Evolutionary conservation across 306 rosid genomes (phyloP), one percentile per base, ranked within the genome.

Genomic region (Comarum palustre): DNA sequence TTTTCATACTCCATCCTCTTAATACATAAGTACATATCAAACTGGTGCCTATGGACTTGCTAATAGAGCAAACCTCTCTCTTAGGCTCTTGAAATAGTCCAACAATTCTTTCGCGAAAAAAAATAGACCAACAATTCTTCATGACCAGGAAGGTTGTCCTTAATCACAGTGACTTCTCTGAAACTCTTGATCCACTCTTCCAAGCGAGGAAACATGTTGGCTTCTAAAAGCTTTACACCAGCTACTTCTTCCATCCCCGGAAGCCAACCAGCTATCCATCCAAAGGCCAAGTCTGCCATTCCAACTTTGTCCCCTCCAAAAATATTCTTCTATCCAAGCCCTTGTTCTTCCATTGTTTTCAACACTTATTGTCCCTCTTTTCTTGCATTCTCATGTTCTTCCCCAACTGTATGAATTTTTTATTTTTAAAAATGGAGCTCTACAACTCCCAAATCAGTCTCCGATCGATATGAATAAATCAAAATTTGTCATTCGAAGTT

Each of bases 301-400:
- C 79, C 79, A 12, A 68, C 50, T 46, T 75, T 65, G 38, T 43
- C 38, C 14, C 73, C 79, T 10, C 75, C 80, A 5, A 76, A 59
- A 34, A 55, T 68, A 10, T 59, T 39, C 54, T 69, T 62, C 13
- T 61, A 71, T 36, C 65, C 71, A 6, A 77, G 66, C 45, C 66
- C 81, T 61, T 71, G 55, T 41, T 71, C 81, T 77, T 70, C 81
- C 3, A 71, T 20, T 24, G 51, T 62, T 20, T 36, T 70, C 31
- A 77, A 52, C 8, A 62, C 34, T 13, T 70, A 66, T 62, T 52
- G 55, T 13, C 51, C 72, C 27, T 50, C 66, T 51, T 51, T 62
- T 25, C 47, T 63, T 16, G 72, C 59, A 46, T 71, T 77, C 45
- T 70, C 81, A 20, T 10, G 68, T 36, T 70, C 79, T 77, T 71